Base-by-base conservation (phyloP, 495 filamentous ascomycete species). In the Podospora conica region DNA sequence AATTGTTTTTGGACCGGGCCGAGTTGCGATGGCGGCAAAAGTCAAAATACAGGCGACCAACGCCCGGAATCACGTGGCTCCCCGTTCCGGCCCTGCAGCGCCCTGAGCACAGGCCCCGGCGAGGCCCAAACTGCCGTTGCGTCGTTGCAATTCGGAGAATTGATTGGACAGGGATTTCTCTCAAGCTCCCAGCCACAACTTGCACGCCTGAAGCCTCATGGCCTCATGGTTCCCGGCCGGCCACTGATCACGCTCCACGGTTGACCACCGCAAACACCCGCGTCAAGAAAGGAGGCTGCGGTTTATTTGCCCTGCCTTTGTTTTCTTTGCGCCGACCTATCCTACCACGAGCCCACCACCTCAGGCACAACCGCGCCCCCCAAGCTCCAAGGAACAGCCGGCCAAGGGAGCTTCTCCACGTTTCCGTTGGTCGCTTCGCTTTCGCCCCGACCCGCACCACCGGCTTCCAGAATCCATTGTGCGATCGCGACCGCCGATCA, bases 111-210 rank as follows among this genome's bases (percentile, higher is more conserved):
- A 57, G 55, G 55, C 55, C n/a, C 22, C 23, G 55, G 23, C 55
- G 22, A 57, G 40, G 58, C 29, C 25, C 24, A 27, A 60, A 55
- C 27, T 65, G 59, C 65, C 60, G 64, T 63, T 65, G 69, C 31
- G 40, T 8, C 40, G 40, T 48, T n/a, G 40, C 40, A 69, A 70
- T 68, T 72, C 70, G 70, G 72, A 68, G 61, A 72, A 70, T 72
- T 72, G 66, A 74, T 74, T 74, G 72, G 72, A 33, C 60, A 60
- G 60, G 65, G 61, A 63, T 63, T 54, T 63, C 62, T 57, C 63
- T 54, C 64, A 56, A 58, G 56, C 28, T 24, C 55, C 60, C 58
- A 59, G 58, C 18, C 25, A 27, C 24, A 27, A 9, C 25, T 29
- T 28, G n/a, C 24, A 31, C 53, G 10, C 61, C 61, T 24, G 61